A percentile compares a stretch with the other conserved stretches of the same genome.
Conservation (phyloP, 305 asterid species). For the Solanum hybrid region DNA sequence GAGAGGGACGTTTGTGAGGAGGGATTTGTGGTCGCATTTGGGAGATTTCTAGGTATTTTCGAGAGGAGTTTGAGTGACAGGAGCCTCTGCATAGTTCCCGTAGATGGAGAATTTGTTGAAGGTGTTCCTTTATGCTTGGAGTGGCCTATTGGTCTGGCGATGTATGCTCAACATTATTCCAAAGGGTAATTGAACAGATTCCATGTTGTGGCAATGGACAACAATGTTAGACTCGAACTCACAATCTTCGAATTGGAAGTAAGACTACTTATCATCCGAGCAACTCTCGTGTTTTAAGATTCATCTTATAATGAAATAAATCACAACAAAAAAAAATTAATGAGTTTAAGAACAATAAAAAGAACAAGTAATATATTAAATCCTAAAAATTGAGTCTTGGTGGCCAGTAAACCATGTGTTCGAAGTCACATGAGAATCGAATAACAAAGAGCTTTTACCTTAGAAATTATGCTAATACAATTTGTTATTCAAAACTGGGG, state of each 20-base stretch:
- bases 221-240: background rate
- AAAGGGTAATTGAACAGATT: background rate
- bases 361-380: background rate
- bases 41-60: constrained; percentile 31
- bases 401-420: background rate
- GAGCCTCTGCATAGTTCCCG: constrained; percentile 38
- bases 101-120: background rate
- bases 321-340: background rate
- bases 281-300: background rate
- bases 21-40: constrained; percentile 11
- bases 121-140: background rate
- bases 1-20: constrained; percentile 12
- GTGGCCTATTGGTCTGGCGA: background rate
- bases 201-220: background rate
- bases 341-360: background rate
- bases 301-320: background rate
- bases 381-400: background rate
- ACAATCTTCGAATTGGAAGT: background rate
- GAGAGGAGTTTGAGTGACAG: constrained; percentile 37
- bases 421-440: background rate
- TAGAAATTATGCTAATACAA: background rate
- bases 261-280: background rate
- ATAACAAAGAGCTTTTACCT: background rate
- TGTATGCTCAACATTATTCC: background rate
- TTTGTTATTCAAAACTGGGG: background rate